A percentile compares a stretch with the other conserved stretches of the same genome.
phyloP scores from a whole-genome alignment of 2,329 filamentous ascomycete genomes.

The Coniochaeta sp. region DNA sequence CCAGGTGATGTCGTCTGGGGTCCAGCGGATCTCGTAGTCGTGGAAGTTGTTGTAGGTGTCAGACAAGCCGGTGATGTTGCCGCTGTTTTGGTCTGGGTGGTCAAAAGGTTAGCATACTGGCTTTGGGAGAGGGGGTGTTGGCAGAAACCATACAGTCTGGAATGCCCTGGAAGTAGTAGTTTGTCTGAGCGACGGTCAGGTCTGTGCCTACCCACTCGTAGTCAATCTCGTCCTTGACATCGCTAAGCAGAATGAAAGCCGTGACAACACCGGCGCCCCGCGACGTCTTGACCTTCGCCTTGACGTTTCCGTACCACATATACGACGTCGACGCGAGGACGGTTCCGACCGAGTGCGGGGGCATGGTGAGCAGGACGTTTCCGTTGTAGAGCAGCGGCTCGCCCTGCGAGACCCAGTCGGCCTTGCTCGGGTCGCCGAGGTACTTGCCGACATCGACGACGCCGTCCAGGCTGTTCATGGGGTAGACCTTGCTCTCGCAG shows the following conservation, averaged over 20 bases:
- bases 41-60: conserved; percentile 76
- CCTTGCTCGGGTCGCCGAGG: conserved; percentile 69
- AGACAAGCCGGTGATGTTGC: conserved; percentile 54
- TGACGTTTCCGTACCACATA: conserved; percentile 95
- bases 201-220: conserved; percentile 89
- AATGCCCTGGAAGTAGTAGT: conserved; percentile 95
- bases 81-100: conserved; percentile 61
- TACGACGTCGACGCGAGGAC: conserved; percentile 77
- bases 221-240: conserved; percentile 97
- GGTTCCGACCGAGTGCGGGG: conserved; percentile 75
- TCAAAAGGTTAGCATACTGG: conserved; percentile 5
- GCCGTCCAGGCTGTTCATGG: conserved; percentile 63
- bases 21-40: conserved; percentile 91
- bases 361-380: conserved; percentile 81
- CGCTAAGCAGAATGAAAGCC: conserved; percentile 90
- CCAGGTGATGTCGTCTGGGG: conserved; percentile 80
- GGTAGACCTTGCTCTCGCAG: conserved; percentile 68
- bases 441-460: conserved; percentile 71
- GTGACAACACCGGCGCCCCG: conserved; percentile 88
- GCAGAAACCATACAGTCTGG: conserved; percentile 64
- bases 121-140: conserved; percentile 9
- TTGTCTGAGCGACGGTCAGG: conserved; percentile 73
- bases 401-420: conserved; percentile 87
- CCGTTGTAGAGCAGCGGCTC: conserved; percentile 60
- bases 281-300: conserved; percentile 75